phyloP scores from a whole-genome alignment of 2,329 filamentous ascomycete species.

The Macrophomina tecta region DNA sequence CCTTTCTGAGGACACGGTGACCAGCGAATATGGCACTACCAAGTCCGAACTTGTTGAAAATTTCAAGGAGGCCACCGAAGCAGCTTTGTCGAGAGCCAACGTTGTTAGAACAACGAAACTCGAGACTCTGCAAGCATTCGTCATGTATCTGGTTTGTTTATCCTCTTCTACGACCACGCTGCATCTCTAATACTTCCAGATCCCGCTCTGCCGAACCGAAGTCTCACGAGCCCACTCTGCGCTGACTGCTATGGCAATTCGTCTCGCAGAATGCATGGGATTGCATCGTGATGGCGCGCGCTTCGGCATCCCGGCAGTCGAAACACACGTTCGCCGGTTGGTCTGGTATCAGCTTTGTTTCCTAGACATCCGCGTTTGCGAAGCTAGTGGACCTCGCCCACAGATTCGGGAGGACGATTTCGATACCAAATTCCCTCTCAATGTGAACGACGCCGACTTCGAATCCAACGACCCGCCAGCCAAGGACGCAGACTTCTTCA shows the following conservation, averaged over 20 bases:
- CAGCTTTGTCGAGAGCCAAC: constrained; percentile 70
- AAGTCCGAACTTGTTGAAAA: constrained; percentile 66
- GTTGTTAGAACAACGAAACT: constrained; percentile 73
- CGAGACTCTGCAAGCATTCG: constrained; percentile 77
- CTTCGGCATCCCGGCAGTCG: constrained; percentile 69
- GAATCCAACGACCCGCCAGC: constrained; percentile 47
- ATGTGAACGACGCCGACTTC: constrained; percentile 72
- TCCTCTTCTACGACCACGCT: no score
- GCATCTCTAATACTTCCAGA: constrained; percentile 47
- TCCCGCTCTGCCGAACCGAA: constrained; percentile 74
- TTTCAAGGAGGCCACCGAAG: constrained; percentile 70
- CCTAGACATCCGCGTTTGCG: constrained; percentile 75
- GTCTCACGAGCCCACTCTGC: constrained; percentile 76
- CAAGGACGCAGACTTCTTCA: constrained; percentile 63
- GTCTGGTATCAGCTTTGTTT: constrained; percentile 82
- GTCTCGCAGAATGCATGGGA: constrained; percentile 79
- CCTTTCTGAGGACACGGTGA: constrained; percentile 62
- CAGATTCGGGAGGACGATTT: constrained; percentile 76
- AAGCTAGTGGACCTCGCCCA: constrained; percentile 74
- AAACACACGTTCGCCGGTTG: constrained; percentile 73
- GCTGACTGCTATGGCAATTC: constrained; percentile 72
- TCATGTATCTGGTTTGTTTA: constrained; percentile 71
- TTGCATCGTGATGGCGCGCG: constrained; percentile 72
- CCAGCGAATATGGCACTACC: constrained; percentile 60
- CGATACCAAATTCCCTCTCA: constrained; percentile 74